Evolutionary conservation across 2,329 filamentous ascomycete genomes (phyloP).

Genomic region (Aspergillus fischeri): DNA sequence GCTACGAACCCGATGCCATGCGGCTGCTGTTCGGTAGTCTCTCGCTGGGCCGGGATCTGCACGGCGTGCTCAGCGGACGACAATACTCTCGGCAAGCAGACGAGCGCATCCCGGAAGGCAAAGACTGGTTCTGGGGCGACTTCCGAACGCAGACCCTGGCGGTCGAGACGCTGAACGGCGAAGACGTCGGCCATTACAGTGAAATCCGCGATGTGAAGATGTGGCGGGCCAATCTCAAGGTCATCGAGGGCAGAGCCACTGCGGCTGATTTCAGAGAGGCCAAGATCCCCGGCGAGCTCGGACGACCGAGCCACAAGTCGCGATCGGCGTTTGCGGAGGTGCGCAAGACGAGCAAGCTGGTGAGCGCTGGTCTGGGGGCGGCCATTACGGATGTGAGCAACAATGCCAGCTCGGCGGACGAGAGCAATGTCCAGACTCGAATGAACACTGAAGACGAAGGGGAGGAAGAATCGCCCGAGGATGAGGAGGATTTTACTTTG

Average conservation of each 20-base stretch:
- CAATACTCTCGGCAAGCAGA: slow-evolving; percentile 46
- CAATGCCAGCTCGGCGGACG: slow-evolving; percentile 21
- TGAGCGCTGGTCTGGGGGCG: slow-evolving; percentile 33
- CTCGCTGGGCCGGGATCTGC: slow-evolving; percentile 43
- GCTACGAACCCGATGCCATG: slow-evolving; percentile 50
- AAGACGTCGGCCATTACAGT: slow-evolving; percentile 47
- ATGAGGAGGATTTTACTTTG: slow-evolving; percentile 11
- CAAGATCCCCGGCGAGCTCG: slow-evolving; percentile 25
- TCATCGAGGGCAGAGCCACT: slow-evolving; percentile 37
- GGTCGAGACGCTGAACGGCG: slow-evolving; percentile 51
- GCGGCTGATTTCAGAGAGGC: slow-evolving; percentile 23
- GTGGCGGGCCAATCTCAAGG: slow-evolving; percentile 45
- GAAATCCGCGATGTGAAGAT: slow-evolving; percentile 42
- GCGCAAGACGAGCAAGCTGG: slow-evolving; percentile 37
- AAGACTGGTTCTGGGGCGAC: slow-evolving; percentile 57
- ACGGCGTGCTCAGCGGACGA: slow-evolving; percentile 45
- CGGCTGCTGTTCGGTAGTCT: slow-evolving; percentile 41
- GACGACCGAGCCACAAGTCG: slow-evolving; percentile 20
- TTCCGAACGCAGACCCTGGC: slow-evolving; percentile 53
- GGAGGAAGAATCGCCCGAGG: slow-evolving; percentile 9
- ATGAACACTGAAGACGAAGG: slow-evolving; percentile 1
- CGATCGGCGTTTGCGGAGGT: slow-evolving; percentile 27
- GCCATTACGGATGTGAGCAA: slow-evolving; percentile 20
- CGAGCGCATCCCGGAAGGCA: slow-evolving; percentile 43
- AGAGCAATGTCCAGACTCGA: slow-evolving; percentile 5